Percentiles rank a stretch among this genome's conserved stretches.
Evolutionary conservation across 2,329 filamentous ascomycete species (phyloP).

Genomic region (Seiridium unicorne): DNA sequence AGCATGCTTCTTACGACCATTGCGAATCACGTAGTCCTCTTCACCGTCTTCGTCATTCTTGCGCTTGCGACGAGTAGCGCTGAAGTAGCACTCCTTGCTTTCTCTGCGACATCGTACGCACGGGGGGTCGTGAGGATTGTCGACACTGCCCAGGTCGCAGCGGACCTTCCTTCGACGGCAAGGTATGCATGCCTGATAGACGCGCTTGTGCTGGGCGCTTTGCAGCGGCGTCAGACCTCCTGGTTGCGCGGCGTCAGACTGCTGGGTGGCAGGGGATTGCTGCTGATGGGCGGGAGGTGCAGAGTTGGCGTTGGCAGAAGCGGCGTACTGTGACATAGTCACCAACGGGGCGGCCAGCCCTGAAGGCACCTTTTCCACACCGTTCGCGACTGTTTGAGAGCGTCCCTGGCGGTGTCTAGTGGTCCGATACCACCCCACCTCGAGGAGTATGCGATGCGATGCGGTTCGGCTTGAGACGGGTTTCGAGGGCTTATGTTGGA

Average conservation of each 20-base stretch:
- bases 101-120: constrained; percentile 93
- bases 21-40: constrained; percentile 70
- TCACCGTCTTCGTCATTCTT: constrained; percentile 65
- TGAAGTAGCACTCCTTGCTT: constrained; percentile 97
- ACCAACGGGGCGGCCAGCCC: constrained; percentile 6
- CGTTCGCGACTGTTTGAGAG: neutral
- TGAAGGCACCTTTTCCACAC: neutral
- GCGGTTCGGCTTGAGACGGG: constrained; percentile 31
- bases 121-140: constrained; percentile 90
- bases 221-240: constrained; percentile 10
- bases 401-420: constrained; percentile 3
- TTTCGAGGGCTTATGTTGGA: constrained; percentile 26
- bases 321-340: constrained; percentile 9
- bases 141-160: constrained; percentile 71
- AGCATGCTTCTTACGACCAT: constrained; percentile 68
- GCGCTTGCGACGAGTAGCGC: constrained; percentile 87
- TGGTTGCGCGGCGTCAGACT: neutral
- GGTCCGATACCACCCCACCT: constrained; percentile 6
- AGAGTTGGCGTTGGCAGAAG: neutral
- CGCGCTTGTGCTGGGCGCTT: constrained; percentile 53
- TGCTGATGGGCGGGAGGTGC: constrained; percentile 7
- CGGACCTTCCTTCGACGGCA: constrained; percentile 62
- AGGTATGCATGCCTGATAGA: constrained; percentile 63
- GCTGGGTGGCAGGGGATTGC: constrained; percentile 6
- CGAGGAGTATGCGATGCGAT: neutral